These are phyloP conservation scores for Chaetoceros tenuissimus DNA, from an alignment of 108 stramenopile genomes.

Conservation along the genomic window DNA sequence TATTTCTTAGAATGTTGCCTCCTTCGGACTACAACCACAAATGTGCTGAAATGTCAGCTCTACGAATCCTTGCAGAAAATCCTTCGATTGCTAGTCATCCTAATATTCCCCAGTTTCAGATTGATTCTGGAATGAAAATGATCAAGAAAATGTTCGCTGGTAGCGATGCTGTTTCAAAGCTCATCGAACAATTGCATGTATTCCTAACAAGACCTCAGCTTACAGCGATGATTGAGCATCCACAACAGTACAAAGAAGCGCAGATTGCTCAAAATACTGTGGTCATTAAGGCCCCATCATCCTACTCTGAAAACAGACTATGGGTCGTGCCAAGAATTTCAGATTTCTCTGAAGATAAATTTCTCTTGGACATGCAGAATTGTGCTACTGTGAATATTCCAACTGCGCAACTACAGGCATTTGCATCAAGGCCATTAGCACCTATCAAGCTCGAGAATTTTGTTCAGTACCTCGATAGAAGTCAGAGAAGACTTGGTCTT, in stretches of 20 bases:
- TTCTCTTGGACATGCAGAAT: conserved; percentile 78
- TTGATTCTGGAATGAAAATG: conserved; percentile 88
- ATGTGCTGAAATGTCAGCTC: conserved; percentile 87
- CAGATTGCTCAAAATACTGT: conserved; percentile 35
- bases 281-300: conserved; percentile 62
- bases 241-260: conserved; percentile 28
- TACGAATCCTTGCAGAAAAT: conserved; percentile 88
- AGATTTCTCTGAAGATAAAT: conserved; percentile 67
- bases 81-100: conserved; percentile 76
- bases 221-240: conserved; percentile 41
- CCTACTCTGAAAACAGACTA: conserved; percentile 69
- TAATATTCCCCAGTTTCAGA: conserved; percentile 93
- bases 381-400: conserved; percentile 87
- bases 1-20: conserved; percentile 85
- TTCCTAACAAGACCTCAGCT: conserved; percentile 66
- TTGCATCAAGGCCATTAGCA: conserved; percentile 73
- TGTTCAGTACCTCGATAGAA: conserved; percentile 51
- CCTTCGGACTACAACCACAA: conserved; percentile 77
- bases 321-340: conserved; percentile 82
- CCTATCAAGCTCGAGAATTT: conserved; percentile 83
- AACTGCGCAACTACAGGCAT: conserved; percentile 77
- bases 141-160: conserved; percentile 92
- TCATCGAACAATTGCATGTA: conserved; percentile 61
- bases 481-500: conserved; percentile 47
- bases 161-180: conserved; percentile 83